Evolutionary conservation across 2,329 filamentous ascomycete genomes (phyloP).

Genomic region (Colletotrichum sp.): DNA sequence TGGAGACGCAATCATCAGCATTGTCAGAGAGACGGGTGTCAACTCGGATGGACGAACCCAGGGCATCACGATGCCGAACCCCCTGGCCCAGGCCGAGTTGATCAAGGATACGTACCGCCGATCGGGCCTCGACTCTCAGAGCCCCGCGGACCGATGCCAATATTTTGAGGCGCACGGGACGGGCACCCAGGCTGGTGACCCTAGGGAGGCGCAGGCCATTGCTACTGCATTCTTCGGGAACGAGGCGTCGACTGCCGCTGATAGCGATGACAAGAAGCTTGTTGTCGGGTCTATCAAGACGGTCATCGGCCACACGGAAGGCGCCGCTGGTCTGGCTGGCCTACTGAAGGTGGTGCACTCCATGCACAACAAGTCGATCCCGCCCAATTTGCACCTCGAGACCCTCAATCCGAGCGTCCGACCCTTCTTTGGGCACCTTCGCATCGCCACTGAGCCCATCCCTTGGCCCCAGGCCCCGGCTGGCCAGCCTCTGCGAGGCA

Average conservation of each 20-base stretch:
- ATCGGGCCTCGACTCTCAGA: constrained; percentile 37
- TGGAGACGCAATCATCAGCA: constrained; percentile 34
- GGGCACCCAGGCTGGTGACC: constrained; percentile 34
- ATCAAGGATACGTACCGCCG: constrained; percentile 40
- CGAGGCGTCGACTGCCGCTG: constrained; percentile 24
- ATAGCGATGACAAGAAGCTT: constrained; percentile 20
- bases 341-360: constrained; percentile 21
- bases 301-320: constrained; percentile 23
- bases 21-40: constrained; percentile 40
- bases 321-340: constrained; percentile 23
- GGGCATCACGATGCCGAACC: constrained; percentile 42
- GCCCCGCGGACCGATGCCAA: constrained; percentile 35
- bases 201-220: constrained; percentile 27
- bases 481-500: constrained; percentile 23
- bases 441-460: constrained; percentile 26
- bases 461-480: constrained; percentile 27
- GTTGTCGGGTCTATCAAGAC: constrained; percentile 29
- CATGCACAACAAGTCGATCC: constrained; percentile 21
- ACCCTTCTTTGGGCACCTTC: constrained; percentile 24
- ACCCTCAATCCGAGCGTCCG: constrained; percentile 22
- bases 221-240: constrained; percentile 30
- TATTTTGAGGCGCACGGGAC: constrained; percentile 52
- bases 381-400: constrained; percentile 22
- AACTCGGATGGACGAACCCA: constrained; percentile 45
- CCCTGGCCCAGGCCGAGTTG: constrained; percentile 38